Evolutionary conservation across 345 rosid genomes (phyloP), one percentile per base, ranked within the genome.

Genomic region (Hibiscus tridactylites): DNA sequence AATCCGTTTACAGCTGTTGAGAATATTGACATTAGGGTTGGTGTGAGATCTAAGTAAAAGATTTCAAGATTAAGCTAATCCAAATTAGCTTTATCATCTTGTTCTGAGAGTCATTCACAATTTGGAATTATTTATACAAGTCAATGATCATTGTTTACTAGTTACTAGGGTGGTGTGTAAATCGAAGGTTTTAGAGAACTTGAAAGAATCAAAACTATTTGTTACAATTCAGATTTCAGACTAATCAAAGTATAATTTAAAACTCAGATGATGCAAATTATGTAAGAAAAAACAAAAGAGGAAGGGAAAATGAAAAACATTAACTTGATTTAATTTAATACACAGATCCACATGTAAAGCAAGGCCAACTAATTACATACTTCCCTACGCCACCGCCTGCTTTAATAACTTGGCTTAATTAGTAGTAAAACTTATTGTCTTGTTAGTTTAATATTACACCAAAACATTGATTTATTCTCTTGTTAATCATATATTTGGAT

Each of bases 21-120:
- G n/a, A n/a, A n/a, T n/a, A n/a, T n/a, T n/a, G 77, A 79, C 2
- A 68, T 69, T 28, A 76, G 31, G 63, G 31, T 21, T 2, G 73
- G 9, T 74, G 82, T 65, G 72, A 62, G 15, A 19, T 62, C 17
- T 28, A 3, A 10, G 2, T 2, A 3, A 47, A 3, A 47, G 5
- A 46, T 44, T 6, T 17, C 46, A 12, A 65, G 28, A 46, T 26
- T 3, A 66, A 47, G 37, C n/a, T 13, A n/a, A n/a, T n/a, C n/a
- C n/a, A n/a, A n/a, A n/a, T n/a, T n/a, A n/a, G n/a, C n/a, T n/a
- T n/a, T n/a, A n/a, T n/a, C 35, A 35, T 35, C 67, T 63, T 63
- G 50, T 8, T 37, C 17, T 9, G 6, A 9, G 33, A 9, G 66
- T 62, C 33, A 35, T 62, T 9, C 11, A 62, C 49, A 62, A 6